Conservation (phyloP, 2,329 filamentous ascomycete species). For the Whalleya microplaca region DNA sequence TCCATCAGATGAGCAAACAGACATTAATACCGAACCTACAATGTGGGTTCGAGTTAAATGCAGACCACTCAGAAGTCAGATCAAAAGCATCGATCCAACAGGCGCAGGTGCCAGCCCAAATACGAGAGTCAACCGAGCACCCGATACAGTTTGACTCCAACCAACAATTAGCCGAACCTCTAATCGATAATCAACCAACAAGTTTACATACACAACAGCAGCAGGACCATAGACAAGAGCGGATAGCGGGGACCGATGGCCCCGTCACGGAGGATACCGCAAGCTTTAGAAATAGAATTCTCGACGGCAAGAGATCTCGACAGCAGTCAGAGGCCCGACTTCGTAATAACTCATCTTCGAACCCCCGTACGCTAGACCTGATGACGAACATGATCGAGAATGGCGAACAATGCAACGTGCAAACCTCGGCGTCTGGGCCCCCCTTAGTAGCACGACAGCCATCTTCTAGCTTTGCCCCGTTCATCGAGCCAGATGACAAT, state of each 20-base stretch:
- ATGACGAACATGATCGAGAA: constrained; percentile 37
- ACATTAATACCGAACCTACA: constrained; percentile 18
- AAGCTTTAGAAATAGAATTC: background rate
- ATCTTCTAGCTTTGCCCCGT: constrained; percentile 1
- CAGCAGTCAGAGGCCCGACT: constrained; percentile 16
- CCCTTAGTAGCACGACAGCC: constrained; percentile 14
- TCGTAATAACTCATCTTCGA: constrained; percentile 24
- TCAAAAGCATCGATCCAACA: background rate
- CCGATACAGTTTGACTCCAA: background rate
- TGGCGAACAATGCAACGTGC: constrained; percentile 37
- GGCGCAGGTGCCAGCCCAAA: constrained; percentile 11
- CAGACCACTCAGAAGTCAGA: background rate
- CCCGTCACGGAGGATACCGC: background rate
- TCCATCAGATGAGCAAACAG: constrained; percentile 27
- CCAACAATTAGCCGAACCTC: constrained; percentile 7
- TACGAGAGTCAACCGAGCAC: constrained; percentile 10
- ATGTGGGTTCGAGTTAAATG: background rate
- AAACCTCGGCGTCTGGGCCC: constrained; percentile 22
- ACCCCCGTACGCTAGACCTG: constrained; percentile 26
- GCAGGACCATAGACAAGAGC: background rate
- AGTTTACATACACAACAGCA: constrained; percentile 7
- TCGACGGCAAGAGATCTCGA: constrained; percentile 10
- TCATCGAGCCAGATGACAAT: constrained; percentile 13
- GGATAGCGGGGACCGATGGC: background rate
- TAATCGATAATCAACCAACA: constrained; percentile 10